Conservation (phyloP, 768 basidiomycete species). For the Mycena amicta region DNA sequence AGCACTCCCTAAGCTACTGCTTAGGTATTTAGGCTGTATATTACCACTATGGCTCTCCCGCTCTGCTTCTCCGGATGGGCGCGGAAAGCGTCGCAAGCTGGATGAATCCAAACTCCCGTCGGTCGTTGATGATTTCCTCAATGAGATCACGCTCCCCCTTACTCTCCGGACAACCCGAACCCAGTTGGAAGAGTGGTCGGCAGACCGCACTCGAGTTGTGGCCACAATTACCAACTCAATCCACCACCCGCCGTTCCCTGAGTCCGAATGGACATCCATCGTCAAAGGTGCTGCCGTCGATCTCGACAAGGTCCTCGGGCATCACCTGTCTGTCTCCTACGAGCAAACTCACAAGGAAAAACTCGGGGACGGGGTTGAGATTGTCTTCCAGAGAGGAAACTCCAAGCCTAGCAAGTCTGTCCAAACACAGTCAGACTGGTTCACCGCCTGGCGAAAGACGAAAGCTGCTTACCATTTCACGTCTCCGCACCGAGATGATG, state of each 20-base stretch:
- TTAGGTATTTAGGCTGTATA: neutral
- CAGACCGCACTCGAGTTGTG: slow-evolving; percentile 3
- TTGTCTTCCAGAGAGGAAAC: slow-evolving; percentile 5
- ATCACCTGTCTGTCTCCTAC: slow-evolving; percentile 10
- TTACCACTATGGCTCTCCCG: neutral
- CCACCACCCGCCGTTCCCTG: slow-evolving; percentile 25
- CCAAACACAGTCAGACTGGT: slow-evolving; percentile 16
- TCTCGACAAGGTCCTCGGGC: slow-evolving; percentile 28
- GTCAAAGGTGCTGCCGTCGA: slow-evolving; percentile 25
- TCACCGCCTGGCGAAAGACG: slow-evolving; percentile 13
- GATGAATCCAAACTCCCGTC: neutral
- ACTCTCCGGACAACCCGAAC: neutral
- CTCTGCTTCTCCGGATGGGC: neutral
- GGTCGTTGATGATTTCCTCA: neutral
- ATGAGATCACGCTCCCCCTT: neutral
- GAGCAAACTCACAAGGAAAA: slow-evolving; percentile 2
- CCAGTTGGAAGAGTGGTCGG: slow-evolving; percentile 2
- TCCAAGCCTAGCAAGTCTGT: slow-evolving; percentile 11
- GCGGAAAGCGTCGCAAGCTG: neutral
- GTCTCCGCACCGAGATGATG: slow-evolving; percentile 22
- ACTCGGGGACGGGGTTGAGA: slow-evolving; percentile 20
- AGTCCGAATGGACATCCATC: slow-evolving; percentile 27
- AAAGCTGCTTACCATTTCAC: slow-evolving; percentile 14
- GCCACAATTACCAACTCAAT: slow-evolving; percentile 7
- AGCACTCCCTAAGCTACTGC: neutral